Conservation (phyloP, 148 eudicot species). For the Vaccinium vitisidaea region DNA sequence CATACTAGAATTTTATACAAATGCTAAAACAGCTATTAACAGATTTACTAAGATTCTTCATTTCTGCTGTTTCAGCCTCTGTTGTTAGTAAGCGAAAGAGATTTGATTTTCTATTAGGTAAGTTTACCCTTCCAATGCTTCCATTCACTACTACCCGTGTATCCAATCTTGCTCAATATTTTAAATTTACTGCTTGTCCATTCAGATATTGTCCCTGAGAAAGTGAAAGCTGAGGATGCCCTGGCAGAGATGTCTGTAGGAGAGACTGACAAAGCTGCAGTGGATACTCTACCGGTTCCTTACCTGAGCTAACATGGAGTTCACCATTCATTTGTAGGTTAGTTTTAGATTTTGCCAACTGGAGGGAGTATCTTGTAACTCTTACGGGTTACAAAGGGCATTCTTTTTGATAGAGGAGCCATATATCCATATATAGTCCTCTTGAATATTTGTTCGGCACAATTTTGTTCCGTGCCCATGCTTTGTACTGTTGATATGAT, state of each 20-base stretch:
- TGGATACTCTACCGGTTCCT: not conserved
- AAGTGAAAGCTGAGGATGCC: slow-evolving; percentile 75
- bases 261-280: slow-evolving; percentile 14
- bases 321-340: not conserved
- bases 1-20: not conserved
- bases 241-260: slow-evolving; percentile 45
- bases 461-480: not conserved
- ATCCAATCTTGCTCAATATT: not conserved
- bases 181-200: not conserved
- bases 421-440: not conserved
- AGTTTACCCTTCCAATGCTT: not conserved
- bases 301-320: not conserved
- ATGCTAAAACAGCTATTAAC: not conserved
- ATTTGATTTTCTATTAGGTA: slow-evolving; percentile 89
- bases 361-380: not conserved
- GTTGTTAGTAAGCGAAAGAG: slow-evolving; percentile 54
- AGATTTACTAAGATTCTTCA: slow-evolving; percentile 12
- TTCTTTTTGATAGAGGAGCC: slow-evolving; percentile 7
- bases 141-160: not conserved
- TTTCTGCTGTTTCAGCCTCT: slow-evolving; percentile 56
- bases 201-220: slow-evolving; percentile 86
- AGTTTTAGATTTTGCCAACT: not conserved
- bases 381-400: not conserved
- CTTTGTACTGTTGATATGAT: not conserved
- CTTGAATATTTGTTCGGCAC: not conserved